Evolutionary conservation across 192 early-diverging fungal species (phyloP).

Genomic region (Glomus cerebriforme): DNA sequence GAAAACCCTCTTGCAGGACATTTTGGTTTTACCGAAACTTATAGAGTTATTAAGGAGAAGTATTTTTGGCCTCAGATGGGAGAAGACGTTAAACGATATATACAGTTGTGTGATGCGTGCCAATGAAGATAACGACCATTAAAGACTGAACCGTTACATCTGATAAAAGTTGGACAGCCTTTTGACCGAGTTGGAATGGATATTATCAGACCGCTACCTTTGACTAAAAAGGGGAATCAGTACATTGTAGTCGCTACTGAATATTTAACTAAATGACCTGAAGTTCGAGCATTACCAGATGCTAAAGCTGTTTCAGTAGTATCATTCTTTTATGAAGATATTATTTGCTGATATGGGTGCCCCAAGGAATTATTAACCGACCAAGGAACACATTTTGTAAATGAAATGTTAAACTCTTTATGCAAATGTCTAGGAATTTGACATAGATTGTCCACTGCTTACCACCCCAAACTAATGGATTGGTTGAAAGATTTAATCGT

Average conservation of each 20-base stretch:
- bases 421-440: not conserved
- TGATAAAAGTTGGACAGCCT: not conserved
- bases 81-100: not conserved
- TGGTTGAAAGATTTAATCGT: not conserved
- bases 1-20: too few species aligned
- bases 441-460: not conserved
- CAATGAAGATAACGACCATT: not conserved
- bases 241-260: not conserved
- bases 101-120: not conserved
- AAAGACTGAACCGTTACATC: not conserved
- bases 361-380: not conserved
- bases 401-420: not conserved
- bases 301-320: not conserved
- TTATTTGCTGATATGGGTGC: slow-evolving; percentile 5
- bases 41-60: too few species aligned
- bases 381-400: not conserved
- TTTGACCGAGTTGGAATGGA: not conserved
- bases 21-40: too few species aligned
- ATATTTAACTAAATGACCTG: not conserved
- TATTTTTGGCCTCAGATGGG: slow-evolving; percentile 9
- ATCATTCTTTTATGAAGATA: slow-evolving; percentile 11
- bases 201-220: slow-evolving; percentile 6
- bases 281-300: slow-evolving; percentile 4
- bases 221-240: not conserved
- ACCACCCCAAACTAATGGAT: not conserved